Base-by-base conservation (phyloP, 2,329 filamentous ascomycete species). In the Achaetomium macrosporum region DNA sequence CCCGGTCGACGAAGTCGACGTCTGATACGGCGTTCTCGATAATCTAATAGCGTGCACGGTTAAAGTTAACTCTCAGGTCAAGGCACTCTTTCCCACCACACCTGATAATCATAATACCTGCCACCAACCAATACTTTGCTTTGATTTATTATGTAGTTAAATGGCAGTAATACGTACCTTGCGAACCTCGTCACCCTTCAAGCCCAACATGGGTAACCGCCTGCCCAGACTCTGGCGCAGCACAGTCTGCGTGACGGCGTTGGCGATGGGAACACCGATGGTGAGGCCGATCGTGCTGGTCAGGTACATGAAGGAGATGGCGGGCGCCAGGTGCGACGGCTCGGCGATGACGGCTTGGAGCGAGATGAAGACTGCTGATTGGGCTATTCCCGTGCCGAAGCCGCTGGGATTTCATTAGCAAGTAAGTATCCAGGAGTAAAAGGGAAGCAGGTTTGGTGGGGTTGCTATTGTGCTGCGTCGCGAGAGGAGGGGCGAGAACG, bases 221-320 rank as follows among this genome's bases (percentile, higher is more conserved):
- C 39, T 37, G 0, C 45, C 25, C 11, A 69, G 53, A 0, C 51
- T 57, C 1, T 42, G 35, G 4, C 63, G 61, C 39, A 70, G 51
- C 0, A 57, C 52, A 11, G 56, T 53, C 16, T 65, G 62, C 59
- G 69, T 69, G 0, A 66, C 63, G 1, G 70, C 69, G 44, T 71
- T 73, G 0, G 68, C 65, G n/a, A 63, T 61, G 0, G 70, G 66
- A 7, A 75, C 59, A 0, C 73, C 72, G 4, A 72, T 53, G 0
- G 73, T 70, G 1, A 65, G 57, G n/a, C 70, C 68, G 4, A 73
- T 58, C 0, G 69, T 69, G 1, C 60, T 59, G 0, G 66, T 65
- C 3, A 76, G 61, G 43, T 71, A 75, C 30, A 75, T 64, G 2
- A 69, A 66, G 1, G 72, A 72, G 5, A 73, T 65, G 16, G 72